Base-by-base conservation (phyloP, 305 asterid species). In the Fraxinus nigra region DNA sequence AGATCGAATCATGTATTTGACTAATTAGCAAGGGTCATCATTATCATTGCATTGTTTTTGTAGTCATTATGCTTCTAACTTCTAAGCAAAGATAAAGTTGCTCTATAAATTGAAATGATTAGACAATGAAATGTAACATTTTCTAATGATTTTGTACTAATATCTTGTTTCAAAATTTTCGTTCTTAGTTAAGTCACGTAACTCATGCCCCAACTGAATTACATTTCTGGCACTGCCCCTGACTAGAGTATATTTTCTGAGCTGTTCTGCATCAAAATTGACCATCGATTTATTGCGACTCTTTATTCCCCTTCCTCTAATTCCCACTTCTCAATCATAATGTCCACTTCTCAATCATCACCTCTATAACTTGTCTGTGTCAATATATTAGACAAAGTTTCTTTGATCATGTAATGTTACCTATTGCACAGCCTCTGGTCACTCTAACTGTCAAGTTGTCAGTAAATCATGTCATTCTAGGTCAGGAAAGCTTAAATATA, bases 31-130 rank as follows among this genome's bases (percentile, higher is more conserved):
- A 70, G 22, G 24, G 43, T 16, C 40, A 30, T 70, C 75, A 70
- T 70, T 13, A 70, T 70, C 43, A 70, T 26, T 70, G 4, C 13
- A 70, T 16, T 32, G 20, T 30, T 32, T 32, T 32, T 11, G 75
- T 32, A 32, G 75, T 69, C 40, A 69, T 69, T 30, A 69, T 70
- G 75, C 75, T 70, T 70, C 74, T 67, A 67, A 67, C 74, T 67
- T 67, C 75, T 70, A 70, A 70, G 75, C 43, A 70, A 70, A 70
- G 40, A 32, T 70, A 70, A 70, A 70, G 75, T 70, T 32, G 75
- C 40, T 70, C 43, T 33, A 72, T 72, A 33, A 26, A 28, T 26
- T 67, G 74, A 67, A 26, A 67, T 67, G 74, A 67, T 28, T 67
- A 13, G 74, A 67, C 74, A 67, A 67, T 61, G 37, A 67, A 28